Evolutionary conservation across 202 grass and related monocot species (phyloP), one percentile per base, ranked within the genome.

Genomic region (Eragrostis tef): DNA sequence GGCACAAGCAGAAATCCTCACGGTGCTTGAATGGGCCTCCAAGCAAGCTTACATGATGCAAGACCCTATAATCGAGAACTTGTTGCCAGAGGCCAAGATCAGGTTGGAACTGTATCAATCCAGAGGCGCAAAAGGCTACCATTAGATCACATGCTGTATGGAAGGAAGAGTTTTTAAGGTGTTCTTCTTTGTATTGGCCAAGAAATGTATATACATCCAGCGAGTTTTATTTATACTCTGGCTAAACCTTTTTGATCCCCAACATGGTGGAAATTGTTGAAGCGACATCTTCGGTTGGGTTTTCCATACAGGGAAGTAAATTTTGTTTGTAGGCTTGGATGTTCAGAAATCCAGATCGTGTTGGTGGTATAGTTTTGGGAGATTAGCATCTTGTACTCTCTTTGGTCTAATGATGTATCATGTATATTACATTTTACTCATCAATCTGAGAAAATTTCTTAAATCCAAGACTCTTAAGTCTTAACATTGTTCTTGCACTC

Each of bases 91-190:
- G 77, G 95, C 95, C 0, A 95, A 93, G 92, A 78, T 93, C 52
- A 93, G 87, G 71, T 50, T 98, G 76, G 95, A 98, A 70, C 80
- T 98, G 43, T 98, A 98, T 79, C 95, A 94, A 53, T 94, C 92
- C 72, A 90, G 95, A 91, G 86, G 92, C 15, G 62, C 87, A 68
- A 98, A 89, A 84, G 89, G 86, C 57, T 94, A 94, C 73, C 85
- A 93, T 82, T 94, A 88, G 90, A 56, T 90, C 79, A 50, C 67
- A 71, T 80, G 78, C 65, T 71, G 67, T 45, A 17, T 79, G 68
- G 44, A 59, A 77, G 83, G 83, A 84, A 84, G 83, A 81, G 79
- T 72, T 60, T 31, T 24, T 74, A 73, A 54, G 19, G 7, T 17
- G 8, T 88, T 88, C 85, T 90, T 87, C 85, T 85, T 84, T 88